Evolutionary conservation across 2,329 filamentous ascomycete genomes (phyloP), one percentile per base, ranked within the genome.

Genomic region (Colletotrichum magnum): DNA sequence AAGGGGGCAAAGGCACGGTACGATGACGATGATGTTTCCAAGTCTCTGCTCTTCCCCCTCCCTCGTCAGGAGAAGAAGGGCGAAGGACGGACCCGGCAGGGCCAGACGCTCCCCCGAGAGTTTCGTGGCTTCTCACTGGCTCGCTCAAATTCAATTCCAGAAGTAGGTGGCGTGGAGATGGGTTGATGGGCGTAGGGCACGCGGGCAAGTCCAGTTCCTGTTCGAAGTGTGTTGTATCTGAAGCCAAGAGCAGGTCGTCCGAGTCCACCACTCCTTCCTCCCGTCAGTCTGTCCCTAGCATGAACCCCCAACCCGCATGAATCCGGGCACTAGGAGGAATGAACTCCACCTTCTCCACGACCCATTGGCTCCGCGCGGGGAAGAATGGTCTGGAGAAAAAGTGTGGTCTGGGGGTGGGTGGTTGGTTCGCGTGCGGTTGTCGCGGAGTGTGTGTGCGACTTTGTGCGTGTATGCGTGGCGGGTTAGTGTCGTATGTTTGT

Each of bases 261-360:
- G 28, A 32, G 28, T 32, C 28, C 28, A 9, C 28, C 28, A 32
- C 28, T 6, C 28, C 28, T 32, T 32, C 28, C 5, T 32, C 28
- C 28, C 28, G 28, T 32, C 28, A 32, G 28, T 32, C 6, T 32
- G 28, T 32, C 28, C 28, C 28, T 32, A 32, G 28, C 28, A 32
- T 32, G 28, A 32, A 32, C 28, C 28, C 28, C 28, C 28, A 32
- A 47, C 56, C 58, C 41, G 51, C 54, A 26, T 53, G 59, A 58
- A 51, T 24, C 62, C 62, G 56, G 62, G 62, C 36, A 58, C 36
- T 60, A 60, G 32, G 48, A 59, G 53, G 36, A 45, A 7, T 32
- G 57, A 56, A 21, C 61, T 65, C 66, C 66, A 65, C 66, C 51
- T 56, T 65, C 65, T 68, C 66, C 61, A 56, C 54, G 66, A 60